Evolutionary conservation across 2,329 filamentous ascomycete genomes (phyloP), one percentile per base, ranked within the genome.

Genomic region (Biscogniauxia marginata): DNA sequence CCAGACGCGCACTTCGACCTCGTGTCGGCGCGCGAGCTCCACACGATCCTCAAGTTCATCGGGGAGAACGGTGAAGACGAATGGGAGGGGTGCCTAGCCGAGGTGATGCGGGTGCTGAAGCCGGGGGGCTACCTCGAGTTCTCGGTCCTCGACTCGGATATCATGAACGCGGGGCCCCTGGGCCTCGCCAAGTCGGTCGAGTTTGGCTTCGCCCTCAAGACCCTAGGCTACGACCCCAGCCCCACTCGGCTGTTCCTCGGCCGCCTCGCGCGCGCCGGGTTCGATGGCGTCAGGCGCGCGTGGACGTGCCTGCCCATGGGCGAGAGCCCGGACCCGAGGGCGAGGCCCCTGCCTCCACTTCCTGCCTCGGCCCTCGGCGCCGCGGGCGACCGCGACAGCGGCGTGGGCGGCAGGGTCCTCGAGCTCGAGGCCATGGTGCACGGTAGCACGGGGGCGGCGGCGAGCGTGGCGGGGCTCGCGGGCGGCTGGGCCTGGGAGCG

Each of bases 401-500:
- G 75, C 49, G 75, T 77, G 52, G 71, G 24, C 11, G 30, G 30
- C 30, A 39, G 73, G 52, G 78, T 77, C 9, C 74, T 80, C 57
- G 79, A 82, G 62, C 78, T 85, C 63, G 86, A 90, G 60, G 86
- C 87, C 18, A 80, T 84, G 69, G 78, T 85, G 0, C 72, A 74
- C n/a, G 89, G 89, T 7, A 89, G 83, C 65, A 91, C 89, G 0
- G 84, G 86, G 50, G 84, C 86, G 68, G 84, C 87, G 13, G 90
- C 90, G 1, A 86, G 84, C 65, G 79, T 96, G 62, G 89, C 90
- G 11, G 93, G 93, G 19, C 76, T 98, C 44, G 85, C 93, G 0
- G 95, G 91, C 4, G 87, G 89, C 22, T 95, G 92, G 87, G 87
- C 87, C 71, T 99, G 93, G 93, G 95, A 99, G 81, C 89, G 91